Evolutionary conservation across 768 basidiomycete genomes (phyloP), one percentile per base, ranked within the genome.

Genomic region (Pleurotus citrinopileatus): DNA sequence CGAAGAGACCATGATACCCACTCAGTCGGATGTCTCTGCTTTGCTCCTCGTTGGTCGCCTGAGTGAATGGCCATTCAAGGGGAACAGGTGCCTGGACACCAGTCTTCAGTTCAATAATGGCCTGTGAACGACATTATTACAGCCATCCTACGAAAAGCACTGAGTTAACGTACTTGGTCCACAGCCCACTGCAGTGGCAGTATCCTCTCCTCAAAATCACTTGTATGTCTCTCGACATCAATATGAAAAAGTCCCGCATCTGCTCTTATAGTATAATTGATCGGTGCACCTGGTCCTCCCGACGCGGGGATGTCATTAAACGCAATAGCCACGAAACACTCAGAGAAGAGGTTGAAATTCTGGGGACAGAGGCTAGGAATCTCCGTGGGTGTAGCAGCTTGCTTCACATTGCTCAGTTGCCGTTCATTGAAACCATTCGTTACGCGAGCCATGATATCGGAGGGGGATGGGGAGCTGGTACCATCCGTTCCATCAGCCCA

Each of bases 131-230:
- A 23, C 10, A 7, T 48, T 12, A 53, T 53, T 2, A 40, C 34
- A 27, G 29, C 42, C 57, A 23, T 50, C 22, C 20, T 38, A 6
- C 10, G n/a, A 36, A 36, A 32, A 36, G 48, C 15, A 26, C 5
- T 34, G 10, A 34, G 32, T 44, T 4, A 36, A 55, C 79, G 23
- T 56, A 85, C 88, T 63, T 80, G 73, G 60, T 92, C 90, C 29
- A 92, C 71, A 8, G 88, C 86, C 78, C 89, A 85, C 57, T 92
- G 90, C 19, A 92, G 58, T 1, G 90, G 90, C 15, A 92, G 63
- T 26, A 89, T 74, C 42, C 84, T 70, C 51, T 70, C 70, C 65
- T 91, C 87, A 58, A 85, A 82, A 66, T 89, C 87, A 55, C 86
- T 84, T 2, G 69, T 78, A 61, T 89, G 88, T 17, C 72, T 70